A percentile compares a stretch with the other conserved stretches of the same genome.
phyloP scores from a whole-genome alignment of 345 rosid genomes.

The Eucalyptus marginata region DNA sequence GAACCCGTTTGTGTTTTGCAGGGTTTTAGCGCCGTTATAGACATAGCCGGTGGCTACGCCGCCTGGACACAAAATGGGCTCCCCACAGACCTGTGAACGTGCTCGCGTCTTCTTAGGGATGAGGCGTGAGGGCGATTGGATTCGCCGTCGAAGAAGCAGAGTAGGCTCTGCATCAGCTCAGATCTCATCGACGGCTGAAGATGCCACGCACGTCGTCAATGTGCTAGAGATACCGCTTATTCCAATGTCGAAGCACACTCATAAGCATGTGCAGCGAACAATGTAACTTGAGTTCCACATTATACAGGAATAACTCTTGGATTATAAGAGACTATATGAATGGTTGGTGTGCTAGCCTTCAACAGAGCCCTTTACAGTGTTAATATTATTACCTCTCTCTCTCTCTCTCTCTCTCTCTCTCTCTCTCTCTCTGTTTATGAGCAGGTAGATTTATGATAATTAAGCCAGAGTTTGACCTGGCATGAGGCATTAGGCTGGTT shows the following conservation, averaged over 20 bases:
- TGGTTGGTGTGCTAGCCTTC: not conserved
- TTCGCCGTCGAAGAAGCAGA: not conserved
- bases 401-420: not conserved
- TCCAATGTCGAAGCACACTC: not conserved
- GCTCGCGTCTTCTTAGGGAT: not conserved
- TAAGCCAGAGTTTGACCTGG: not conserved
- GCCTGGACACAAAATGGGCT: conserved; percentile 71
- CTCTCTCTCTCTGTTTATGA: not conserved
- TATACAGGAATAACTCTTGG: not conserved
- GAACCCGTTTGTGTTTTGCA: not conserved
- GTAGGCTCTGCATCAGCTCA: not conserved
- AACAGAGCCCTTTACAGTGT: not conserved
- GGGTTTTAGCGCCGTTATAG: conserved; percentile 57
- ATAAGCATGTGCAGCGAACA: not conserved
- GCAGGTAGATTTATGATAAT: not conserved
- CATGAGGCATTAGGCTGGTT: not conserved
- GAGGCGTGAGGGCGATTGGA: not conserved
- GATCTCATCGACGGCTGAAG: not conserved
- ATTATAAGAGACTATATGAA: not conserved
- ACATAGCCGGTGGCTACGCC: conserved; percentile 70
- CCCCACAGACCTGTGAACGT: conserved; percentile 37
- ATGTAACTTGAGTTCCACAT: not conserved
- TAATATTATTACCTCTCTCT: not conserved
- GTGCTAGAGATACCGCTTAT: not conserved
- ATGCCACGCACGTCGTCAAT: not conserved